Evolutionary conservation across 2,329 filamentous ascomycete genomes (phyloP).

Genomic region (Rugonectria rugulosa): DNA sequence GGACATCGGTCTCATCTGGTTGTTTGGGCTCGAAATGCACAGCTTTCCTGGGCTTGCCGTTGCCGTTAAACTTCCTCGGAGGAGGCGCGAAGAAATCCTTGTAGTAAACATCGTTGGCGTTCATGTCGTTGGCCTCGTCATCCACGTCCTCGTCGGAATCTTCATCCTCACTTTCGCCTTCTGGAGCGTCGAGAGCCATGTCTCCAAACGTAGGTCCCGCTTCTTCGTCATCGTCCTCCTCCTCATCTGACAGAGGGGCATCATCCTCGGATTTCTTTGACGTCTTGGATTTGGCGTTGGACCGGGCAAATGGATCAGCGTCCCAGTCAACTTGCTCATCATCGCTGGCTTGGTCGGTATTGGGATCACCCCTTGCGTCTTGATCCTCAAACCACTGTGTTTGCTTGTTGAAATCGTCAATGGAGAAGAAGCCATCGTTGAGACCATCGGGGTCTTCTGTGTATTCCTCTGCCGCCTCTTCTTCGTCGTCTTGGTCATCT

Average conservation of each 20-base stretch:
- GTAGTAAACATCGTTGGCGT: constrained; percentile 90
- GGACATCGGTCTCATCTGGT: constrained; percentile 71
- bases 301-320: constrained; percentile 69
- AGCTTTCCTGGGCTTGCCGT: constrained; percentile 51
- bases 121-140: constrained; percentile 66
- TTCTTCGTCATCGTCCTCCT: constrained; percentile 73
- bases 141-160: constrained; percentile 60
- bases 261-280: constrained; percentile 45
- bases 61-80: constrained; percentile 69
- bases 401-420: constrained; percentile 96
- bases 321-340: constrained; percentile 92
- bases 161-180: constrained; percentile 73
- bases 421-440: constrained; percentile 98
- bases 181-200: constrained; percentile 75
- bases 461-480: constrained; percentile 56
- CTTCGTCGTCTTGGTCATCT: constrained; percentile 49
- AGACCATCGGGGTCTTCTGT: constrained; percentile 76
- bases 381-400: constrained; percentile 89
- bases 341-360: constrained; percentile 77
- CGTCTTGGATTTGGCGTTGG: constrained; percentile 41
- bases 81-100: constrained; percentile 94
- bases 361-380: constrained; percentile 78
- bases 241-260: constrained; percentile 38
- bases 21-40: constrained; percentile 50
- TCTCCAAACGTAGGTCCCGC: constrained; percentile 86